Conservation (phyloP, 805 yeast species). For the Zygoascus biomembranicola region DNA sequence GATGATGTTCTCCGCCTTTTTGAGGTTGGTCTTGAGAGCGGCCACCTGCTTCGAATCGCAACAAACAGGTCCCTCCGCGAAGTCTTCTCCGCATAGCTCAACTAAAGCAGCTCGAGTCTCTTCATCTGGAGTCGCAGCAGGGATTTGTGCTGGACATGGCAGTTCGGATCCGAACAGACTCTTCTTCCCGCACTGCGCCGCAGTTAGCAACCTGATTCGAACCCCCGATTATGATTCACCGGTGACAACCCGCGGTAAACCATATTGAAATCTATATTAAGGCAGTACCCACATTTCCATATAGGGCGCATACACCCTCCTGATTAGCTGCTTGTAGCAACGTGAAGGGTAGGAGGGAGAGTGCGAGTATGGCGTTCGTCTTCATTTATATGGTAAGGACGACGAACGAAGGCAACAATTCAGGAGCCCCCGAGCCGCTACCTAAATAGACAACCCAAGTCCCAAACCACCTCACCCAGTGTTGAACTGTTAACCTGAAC, state of each 20-base stretch:
- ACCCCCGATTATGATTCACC: neutral
- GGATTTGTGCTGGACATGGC: slow-evolving; percentile 62
- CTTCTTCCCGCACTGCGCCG: slow-evolving; percentile 61
- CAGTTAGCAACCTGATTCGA: neutral
- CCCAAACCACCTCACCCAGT: no score
- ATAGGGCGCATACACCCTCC: slow-evolving; percentile 24
- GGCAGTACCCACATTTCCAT: slow-evolving; percentile 22
- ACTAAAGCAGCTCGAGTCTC: slow-evolving; percentile 40
- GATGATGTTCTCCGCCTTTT: slow-evolving; percentile 70
- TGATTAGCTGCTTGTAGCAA: slow-evolving; percentile 5
- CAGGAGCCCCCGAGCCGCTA: no score
- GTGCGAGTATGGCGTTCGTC: neutral
- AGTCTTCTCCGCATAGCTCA: slow-evolving; percentile 66
- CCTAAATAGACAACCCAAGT: no score
- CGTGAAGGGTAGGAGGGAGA: neutral
- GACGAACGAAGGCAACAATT: no score
- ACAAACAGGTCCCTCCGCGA: slow-evolving; percentile 50
- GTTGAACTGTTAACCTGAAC: no score
- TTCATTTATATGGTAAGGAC: no score
- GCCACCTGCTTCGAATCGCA: slow-evolving; percentile 55
- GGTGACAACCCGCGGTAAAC: neutral
- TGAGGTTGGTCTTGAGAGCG: slow-evolving; percentile 48
- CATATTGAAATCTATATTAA: neutral
- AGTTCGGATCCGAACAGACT: slow-evolving; percentile 68
- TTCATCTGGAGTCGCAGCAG: slow-evolving; percentile 39